phyloP scores from a whole-genome alignment of 75 land plant genomes.

The Sequoia sempervirens region DNA sequence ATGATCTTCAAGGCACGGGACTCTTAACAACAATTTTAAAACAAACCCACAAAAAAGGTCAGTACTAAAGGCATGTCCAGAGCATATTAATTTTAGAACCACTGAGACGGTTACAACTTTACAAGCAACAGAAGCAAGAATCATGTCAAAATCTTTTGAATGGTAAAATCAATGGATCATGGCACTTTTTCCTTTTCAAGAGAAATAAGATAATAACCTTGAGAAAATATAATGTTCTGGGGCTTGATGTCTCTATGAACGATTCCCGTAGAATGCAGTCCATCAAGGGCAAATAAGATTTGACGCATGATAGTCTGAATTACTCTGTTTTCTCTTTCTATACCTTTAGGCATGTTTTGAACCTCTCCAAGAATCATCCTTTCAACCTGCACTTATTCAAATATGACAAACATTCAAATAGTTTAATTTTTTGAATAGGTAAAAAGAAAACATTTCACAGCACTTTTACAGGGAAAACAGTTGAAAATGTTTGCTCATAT shows the following conservation, averaged over 20 bases:
- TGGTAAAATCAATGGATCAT: neutral
- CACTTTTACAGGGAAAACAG: neutral
- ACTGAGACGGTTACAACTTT: neutral
- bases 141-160: neutral
- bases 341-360: conserved; percentile 76
- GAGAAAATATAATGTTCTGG: conserved; percentile 92
- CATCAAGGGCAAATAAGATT: conserved; percentile 73
- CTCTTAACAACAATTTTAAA: conserved; percentile 28
- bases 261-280: conserved; percentile 96
- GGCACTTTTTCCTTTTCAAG: neutral
- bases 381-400: conserved; percentile 53
- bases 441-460: neutral
- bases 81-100: neutral
- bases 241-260: conserved; percentile 98
- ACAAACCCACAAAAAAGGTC: neutral
- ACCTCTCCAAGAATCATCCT: conserved; percentile 70
- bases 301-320: conserved; percentile 86
- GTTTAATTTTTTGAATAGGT: neutral
- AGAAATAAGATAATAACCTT: conserved; percentile 50
- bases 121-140: neutral
- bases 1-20: conserved; percentile 93
- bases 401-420: neutral
- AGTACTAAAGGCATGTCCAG: neutral
- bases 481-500: neutral
- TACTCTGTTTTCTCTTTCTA: conserved; percentile 89